Evolutionary conservation across 163 green algal genomes (phyloP).

Genomic region (Chlamydomonas reinhardtii): DNA sequence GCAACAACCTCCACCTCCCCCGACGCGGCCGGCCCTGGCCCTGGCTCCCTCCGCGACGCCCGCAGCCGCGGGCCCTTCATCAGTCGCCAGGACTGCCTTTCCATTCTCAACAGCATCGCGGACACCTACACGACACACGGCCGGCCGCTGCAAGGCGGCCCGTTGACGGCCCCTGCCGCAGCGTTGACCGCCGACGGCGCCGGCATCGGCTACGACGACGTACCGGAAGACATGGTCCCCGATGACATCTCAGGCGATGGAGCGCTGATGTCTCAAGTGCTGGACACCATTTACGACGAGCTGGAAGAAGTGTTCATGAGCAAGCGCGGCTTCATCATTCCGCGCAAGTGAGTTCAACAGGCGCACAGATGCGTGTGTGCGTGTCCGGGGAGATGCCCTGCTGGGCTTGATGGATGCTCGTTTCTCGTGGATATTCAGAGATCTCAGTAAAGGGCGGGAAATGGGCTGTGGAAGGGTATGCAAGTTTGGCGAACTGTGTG

Average conservation of each 20-base stretch:
- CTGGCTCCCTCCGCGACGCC: no score
- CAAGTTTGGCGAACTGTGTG: no score
- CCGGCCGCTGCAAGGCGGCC: not conserved
- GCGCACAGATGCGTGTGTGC: not conserved
- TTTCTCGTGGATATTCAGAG: no score
- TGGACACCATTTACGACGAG: conserved; percentile 42
- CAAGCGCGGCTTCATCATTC: conserved; percentile 41
- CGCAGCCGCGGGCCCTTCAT: not conserved
- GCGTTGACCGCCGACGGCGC: not conserved
- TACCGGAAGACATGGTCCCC: not conserved
- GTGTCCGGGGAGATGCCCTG: no score
- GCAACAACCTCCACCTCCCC: no score
- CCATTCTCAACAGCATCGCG: not conserved
- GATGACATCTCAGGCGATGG: not conserved
- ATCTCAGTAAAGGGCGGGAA: no score
- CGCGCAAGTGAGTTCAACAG: not conserved
- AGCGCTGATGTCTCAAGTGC: not conserved
- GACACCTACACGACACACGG: not conserved
- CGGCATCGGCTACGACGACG: no score
- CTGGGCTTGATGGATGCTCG: no score
- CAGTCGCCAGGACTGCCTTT: not conserved
- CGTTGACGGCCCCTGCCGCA: not conserved
- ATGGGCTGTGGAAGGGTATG: no score
- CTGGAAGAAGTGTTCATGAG: conserved; percentile 34
- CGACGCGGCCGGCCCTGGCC: no score